Base-by-base conservation (phyloP, 257 asterid genomes). In the Solanum sitiens region DNA sequence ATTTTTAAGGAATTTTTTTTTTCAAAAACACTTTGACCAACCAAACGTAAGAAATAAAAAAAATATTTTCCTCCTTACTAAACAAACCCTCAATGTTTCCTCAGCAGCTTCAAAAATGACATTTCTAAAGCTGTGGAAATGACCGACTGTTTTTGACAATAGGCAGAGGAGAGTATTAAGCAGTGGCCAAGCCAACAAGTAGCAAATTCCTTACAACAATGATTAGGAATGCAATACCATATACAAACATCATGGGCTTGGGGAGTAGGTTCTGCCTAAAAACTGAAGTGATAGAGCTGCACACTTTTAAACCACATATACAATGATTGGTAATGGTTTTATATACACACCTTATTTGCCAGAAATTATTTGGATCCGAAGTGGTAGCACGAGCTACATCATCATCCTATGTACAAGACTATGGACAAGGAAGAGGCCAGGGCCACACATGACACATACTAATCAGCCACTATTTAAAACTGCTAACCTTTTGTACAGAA, bases 401-500 rank as follows among this genome's bases (percentile, higher is more conserved):
- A 47, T 47, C 42, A 80, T 80, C 44, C 85, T 47, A 47, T 47
- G n/a, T 47, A 80, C 68, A 80, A 80, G 68, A 80, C 68, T 80
- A 8, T 47, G 18, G 40, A 80, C 85, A 80, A 25, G 67, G 84
- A 79, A 80, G 65, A 80, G n/a, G 84, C 65, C 85, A 27, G 27
- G 25, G n/a, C 40, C 85, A 61, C 50, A 61, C 47, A 79, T 23
- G 50, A 73, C 32, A 73, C 30, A 75, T 59, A 13, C 72, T 87
- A 33, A 82, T 37, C 67, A 80, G 27, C 68, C 68, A 80, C 68
- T 80, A 80, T 39, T 80, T 44, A 80, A 27, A 89, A 88, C 89
- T 90, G 77, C 88, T 80, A 50, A 42, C 70, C 77, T 68, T 75
- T 74, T 87, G 90, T 42, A 89, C 76, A 76, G 98, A 94, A 89